phyloP scores from a whole-genome alignment of 1,284 basidiomycete genomes.

The Marasmius oreades region DNA sequence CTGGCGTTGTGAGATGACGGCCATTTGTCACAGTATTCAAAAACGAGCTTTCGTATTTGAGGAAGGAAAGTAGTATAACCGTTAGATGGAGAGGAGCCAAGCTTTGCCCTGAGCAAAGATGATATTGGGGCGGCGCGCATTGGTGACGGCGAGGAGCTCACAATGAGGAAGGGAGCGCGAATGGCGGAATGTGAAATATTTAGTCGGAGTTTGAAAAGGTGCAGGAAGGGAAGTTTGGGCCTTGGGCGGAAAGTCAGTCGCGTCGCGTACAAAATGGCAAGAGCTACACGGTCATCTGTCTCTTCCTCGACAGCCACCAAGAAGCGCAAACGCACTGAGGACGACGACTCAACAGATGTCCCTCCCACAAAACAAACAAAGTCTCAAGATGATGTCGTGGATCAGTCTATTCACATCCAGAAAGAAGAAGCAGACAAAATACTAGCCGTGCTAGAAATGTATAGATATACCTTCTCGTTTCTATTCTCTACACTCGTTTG shows the following conservation, averaged over 20 bases:
- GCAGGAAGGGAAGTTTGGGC: background rate
- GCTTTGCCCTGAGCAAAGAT: slow-evolving; percentile 52
- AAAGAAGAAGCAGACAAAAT: slow-evolving; percentile 48
- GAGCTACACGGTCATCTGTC: slow-evolving; percentile 14
- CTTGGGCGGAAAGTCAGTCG: background rate
- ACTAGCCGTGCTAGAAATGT: slow-evolving; percentile 76
- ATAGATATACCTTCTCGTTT: slow-evolving; percentile 28
- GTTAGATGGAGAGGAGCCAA: slow-evolving; percentile 63
- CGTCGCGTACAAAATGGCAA: slow-evolving; percentile 16
- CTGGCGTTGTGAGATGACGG: slow-evolving; percentile 71
- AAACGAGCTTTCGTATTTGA: slow-evolving; percentile 75
- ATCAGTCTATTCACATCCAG: background rate
- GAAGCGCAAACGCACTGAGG: slow-evolving; percentile 60
- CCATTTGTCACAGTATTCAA: slow-evolving; percentile 82
- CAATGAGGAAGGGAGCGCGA: background rate
- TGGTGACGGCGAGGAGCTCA: slow-evolving; percentile 12
- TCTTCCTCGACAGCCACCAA: slow-evolving; percentile 30
- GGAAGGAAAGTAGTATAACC: slow-evolving; percentile 70
- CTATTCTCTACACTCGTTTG: slow-evolving; percentile 8
- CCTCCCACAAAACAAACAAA: slow-evolving; percentile 45
- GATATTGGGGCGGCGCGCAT: slow-evolving; percentile 36
- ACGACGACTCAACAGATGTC: slow-evolving; percentile 38
- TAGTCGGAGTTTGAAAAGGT: background rate
- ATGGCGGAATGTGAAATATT: background rate
- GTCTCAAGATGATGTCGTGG: slow-evolving; percentile 1